phyloP scores from a whole-genome alignment of 2,329 filamentous ascomycete species.

The Clarireedia hainanense region DNA sequence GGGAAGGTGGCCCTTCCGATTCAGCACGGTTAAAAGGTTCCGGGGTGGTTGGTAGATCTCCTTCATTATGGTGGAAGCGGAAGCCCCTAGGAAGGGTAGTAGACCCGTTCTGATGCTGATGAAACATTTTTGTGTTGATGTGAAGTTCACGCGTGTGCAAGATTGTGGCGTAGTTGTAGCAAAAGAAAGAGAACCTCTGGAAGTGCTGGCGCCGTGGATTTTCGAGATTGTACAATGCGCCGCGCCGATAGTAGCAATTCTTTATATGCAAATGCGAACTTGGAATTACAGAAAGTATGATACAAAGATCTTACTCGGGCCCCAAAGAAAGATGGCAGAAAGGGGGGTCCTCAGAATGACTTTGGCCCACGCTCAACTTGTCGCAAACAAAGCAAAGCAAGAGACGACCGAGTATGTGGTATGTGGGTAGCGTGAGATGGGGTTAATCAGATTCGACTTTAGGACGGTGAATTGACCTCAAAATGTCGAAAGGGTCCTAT shows the following conservation, averaged over 20 bases:
- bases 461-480: background rate
- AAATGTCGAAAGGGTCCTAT: background rate
- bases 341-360: background rate
- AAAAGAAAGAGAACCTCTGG: background rate
- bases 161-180: background rate
- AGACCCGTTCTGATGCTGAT: slow-evolving; percentile 24
- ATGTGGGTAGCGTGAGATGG: background rate
- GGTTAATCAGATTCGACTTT: background rate
- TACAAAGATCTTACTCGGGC: background rate
- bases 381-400: background rate
- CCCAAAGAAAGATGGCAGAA: background rate
- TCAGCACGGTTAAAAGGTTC: slow-evolving; percentile 19
- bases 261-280: background rate
- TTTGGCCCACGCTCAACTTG: background rate
- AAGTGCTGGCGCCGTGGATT: background rate
- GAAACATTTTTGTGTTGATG: slow-evolving; percentile 16
- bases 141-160: slow-evolving; percentile 12
- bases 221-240: slow-evolving; percentile 9
- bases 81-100: slow-evolving; percentile 27
- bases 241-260: slow-evolving; percentile 6
- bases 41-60: slow-evolving; percentile 23
- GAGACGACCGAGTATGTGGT: background rate
- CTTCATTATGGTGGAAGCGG: slow-evolving; percentile 21
- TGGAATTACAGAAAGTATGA: slow-evolving; percentile 13
- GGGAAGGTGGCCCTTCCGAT: slow-evolving; percentile 22